Percentiles rank a stretch among this genome's conserved stretches.
These are phyloP conservation scores for Fomitiporia mediterranea DNA, from an alignment of 1,284 basidiomycete species.

Conservation along the genomic window DNA sequence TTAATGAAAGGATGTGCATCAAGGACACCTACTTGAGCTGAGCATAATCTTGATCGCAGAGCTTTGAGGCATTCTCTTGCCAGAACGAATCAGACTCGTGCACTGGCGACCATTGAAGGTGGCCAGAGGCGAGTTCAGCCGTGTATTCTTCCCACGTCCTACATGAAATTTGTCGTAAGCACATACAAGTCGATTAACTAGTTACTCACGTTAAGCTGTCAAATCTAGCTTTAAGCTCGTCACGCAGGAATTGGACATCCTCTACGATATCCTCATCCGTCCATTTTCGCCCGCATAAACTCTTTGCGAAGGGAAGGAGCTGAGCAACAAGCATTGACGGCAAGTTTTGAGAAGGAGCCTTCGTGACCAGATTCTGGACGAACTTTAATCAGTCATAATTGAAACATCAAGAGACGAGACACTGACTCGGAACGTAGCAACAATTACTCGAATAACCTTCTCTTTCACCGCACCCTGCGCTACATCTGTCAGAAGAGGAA, in stretches of 20 bases:
- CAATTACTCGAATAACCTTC: conserved; percentile 93
- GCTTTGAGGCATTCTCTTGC: conserved; percentile 87
- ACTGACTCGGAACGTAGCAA: conserved; percentile 84
- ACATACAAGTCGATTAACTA: neutral
- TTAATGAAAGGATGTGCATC: neutral
- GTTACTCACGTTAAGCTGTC: conserved; percentile 79
- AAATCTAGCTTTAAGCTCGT: conserved; percentile 78
- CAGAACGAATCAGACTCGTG: conserved; percentile 97
- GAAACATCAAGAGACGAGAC: neutral
- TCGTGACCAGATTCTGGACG: conserved; percentile 77
- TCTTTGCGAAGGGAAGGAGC: conserved; percentile 82
- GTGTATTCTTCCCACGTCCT: conserved; percentile 96
- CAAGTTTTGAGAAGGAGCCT: conserved; percentile 79
- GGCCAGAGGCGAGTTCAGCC: conserved; percentile 86
- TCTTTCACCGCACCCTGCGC: conserved; percentile 94
- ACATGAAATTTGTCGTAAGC: conserved; percentile 11
- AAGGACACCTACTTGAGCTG: conserved; percentile 64
- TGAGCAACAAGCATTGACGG: conserved; percentile 91
- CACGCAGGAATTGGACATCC: conserved; percentile 81
- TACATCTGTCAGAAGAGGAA: conserved; percentile 82
- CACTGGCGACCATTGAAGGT: conserved; percentile 91
- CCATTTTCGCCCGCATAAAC: conserved; percentile 83
- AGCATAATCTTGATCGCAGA: conserved; percentile 78
- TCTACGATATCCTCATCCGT: conserved; percentile 93
- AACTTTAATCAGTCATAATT: conserved; percentile 2